Evolutionary conservation across 768 basidiomycete genomes (phyloP).

Genomic region (Phylloporus rhodoxanthus): DNA sequence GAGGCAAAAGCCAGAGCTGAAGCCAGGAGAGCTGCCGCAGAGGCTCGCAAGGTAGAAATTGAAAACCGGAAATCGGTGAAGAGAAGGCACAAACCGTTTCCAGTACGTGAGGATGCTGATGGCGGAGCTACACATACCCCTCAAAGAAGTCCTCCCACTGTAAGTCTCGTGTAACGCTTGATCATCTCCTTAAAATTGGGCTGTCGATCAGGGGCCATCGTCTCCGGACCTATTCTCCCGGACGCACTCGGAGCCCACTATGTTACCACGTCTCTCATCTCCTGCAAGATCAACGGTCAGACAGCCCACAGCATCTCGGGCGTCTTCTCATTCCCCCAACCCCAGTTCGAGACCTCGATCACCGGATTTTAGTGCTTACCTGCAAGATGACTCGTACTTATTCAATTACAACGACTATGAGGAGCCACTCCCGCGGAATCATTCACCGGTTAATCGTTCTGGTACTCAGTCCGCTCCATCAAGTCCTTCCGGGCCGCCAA

Average conservation of each 20-base stretch:
- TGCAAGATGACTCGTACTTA: slow-evolving; percentile 12
- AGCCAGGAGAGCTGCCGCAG: slow-evolving; percentile 12
- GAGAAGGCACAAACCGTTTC: slow-evolving; percentile 24
- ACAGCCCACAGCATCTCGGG: background rate
- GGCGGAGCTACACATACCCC: background rate
- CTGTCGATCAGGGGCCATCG: slow-evolving; percentile 6
- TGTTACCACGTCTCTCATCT: slow-evolving; percentile 5
- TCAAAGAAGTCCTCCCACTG: background rate
- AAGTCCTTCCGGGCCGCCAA: slow-evolving; percentile 13
- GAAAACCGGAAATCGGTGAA: slow-evolving; percentile 14
- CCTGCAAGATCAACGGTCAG: slow-evolving; percentile 1
- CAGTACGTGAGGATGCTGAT: slow-evolving; percentile 8
- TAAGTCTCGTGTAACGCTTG: slow-evolving; percentile 8
- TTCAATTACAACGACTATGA: slow-evolving; percentile 7
- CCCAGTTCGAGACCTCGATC: slow-evolving; percentile 1
- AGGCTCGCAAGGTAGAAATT: slow-evolving; percentile 10
- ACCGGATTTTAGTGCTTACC: slow-evolving; percentile 11
- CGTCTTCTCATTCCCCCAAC: slow-evolving; percentile 9
- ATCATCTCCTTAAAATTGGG: background rate
- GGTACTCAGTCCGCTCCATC: slow-evolving; percentile 6
- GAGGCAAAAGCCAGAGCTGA: slow-evolving; percentile 16
- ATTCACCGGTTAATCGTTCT: slow-evolving; percentile 4
- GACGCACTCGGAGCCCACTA: slow-evolving; percentile 10
- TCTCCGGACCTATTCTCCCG: slow-evolving; percentile 1
- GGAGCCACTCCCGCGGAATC: background rate